Conservation (phyloP, 164 flowering plant species). For the Umbilicus rupestris region DNA sequence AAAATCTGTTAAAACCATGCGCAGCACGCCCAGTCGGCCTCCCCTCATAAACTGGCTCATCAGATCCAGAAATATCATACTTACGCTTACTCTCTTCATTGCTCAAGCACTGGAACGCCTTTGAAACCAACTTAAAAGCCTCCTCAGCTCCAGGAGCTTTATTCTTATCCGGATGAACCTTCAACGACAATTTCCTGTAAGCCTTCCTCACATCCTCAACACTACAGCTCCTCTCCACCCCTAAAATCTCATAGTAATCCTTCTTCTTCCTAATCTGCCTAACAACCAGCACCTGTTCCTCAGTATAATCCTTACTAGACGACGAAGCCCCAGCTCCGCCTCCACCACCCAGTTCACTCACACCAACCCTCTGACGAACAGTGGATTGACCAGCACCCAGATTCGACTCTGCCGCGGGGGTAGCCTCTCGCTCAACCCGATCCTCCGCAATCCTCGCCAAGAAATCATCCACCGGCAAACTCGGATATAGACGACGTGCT, state of each 20-base stretch:
- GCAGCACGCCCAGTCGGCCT: conserved; percentile 23
- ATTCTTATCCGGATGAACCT: conserved; percentile 94
- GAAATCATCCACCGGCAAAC: conserved; percentile 48
- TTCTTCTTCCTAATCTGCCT: conserved; percentile 66
- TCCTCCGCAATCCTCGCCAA: conserved; percentile 10
- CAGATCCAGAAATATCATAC: conserved; percentile 62
- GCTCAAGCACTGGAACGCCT: conserved; percentile 84
- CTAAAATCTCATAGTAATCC: conserved; percentile 76
- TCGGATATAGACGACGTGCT: conserved; percentile 79
- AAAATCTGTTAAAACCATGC: conserved; percentile 54
- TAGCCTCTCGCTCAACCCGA: conserved; percentile 21
- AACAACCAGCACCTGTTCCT: conserved; percentile 65
- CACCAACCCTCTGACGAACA: conserved; percentile 27
- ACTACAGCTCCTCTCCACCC: conserved; percentile 54
- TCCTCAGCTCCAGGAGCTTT: conserved; percentile 90
- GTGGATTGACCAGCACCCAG: conserved; percentile 20
- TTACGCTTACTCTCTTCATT: conserved; percentile 55
- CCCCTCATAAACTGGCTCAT: conserved; percentile 46
- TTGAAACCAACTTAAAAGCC: conserved; percentile 83
- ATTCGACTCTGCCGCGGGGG: conserved; percentile 16
- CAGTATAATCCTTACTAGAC: conserved; percentile 35
- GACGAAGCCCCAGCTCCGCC: conserved; percentile 16
- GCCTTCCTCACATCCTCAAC: conserved; percentile 82
- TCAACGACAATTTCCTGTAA: conserved; percentile 70
- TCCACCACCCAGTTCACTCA: conserved; percentile 17